Percentiles rank a stretch among this genome's conserved stretches.
Evolutionary conservation across 2,329 filamentous ascomycete genomes (phyloP).

Genomic region (Claviceps cyperi): DNA sequence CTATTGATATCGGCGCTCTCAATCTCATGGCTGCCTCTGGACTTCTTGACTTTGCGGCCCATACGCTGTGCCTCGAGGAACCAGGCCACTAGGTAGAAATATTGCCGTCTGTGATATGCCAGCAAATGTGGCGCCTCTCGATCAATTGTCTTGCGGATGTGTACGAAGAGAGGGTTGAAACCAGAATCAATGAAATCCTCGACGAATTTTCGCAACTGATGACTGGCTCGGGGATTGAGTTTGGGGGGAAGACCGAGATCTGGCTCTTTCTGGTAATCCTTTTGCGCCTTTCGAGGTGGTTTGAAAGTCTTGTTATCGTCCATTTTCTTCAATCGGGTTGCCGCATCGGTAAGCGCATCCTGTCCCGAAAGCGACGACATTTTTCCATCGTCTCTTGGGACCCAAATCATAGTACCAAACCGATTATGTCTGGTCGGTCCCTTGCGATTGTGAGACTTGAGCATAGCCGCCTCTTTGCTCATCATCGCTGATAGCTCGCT

Average conservation of each 20-base stretch:
- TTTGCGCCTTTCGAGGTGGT: constrained; percentile 52
- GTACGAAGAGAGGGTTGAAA: constrained; percentile 82
- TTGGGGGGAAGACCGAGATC: constrained; percentile 64
- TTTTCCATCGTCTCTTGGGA: constrained; percentile 74
- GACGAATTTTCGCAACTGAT: constrained; percentile 66
- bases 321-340: constrained; percentile 70
- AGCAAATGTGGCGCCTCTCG: constrained; percentile 73
- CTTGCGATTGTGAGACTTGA: constrained; percentile 59
- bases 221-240: constrained; percentile 59
- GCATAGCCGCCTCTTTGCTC: constrained; percentile 71
- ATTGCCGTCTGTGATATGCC: constrained; percentile 65
- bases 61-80: constrained; percentile 76
- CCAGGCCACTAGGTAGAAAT: constrained; percentile 87
- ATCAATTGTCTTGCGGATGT: constrained; percentile 79
- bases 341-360: constrained; percentile 60
- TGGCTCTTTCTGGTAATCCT: constrained; percentile 47
- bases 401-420: constrained; percentile 96
- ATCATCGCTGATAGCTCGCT: constrained; percentile 63
- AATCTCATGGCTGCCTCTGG: constrained; percentile 29
- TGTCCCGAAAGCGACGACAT: constrained; percentile 81
- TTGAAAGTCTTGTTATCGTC: constrained; percentile 84
- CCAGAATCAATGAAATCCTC: constrained; percentile 89
- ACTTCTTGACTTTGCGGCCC: constrained; percentile 47
- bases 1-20: constrained; percentile 46
- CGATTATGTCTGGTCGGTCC: constrained; percentile 80